Conservation (phyloP, 2,329 filamentous ascomycete genomes). For the Diaporthe sp. region DNA sequence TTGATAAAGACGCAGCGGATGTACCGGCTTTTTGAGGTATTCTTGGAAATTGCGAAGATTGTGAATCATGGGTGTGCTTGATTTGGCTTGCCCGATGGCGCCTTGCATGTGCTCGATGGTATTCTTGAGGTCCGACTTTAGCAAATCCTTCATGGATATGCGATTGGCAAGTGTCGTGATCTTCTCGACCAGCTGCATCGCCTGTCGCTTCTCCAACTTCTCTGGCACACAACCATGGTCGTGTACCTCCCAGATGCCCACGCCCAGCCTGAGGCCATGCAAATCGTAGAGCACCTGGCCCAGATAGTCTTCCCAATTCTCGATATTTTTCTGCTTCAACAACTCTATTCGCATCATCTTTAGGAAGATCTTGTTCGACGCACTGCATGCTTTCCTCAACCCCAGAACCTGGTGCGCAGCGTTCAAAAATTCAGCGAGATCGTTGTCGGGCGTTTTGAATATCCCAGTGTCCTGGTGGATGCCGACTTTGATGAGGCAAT, state of each 20-base stretch:
- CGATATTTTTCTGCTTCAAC: slow-evolving; percentile 78
- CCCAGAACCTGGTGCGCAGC: slow-evolving; percentile 88
- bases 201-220: slow-evolving; percentile 83
- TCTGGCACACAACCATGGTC: slow-evolving; percentile 87
- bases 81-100: slow-evolving; percentile 83
- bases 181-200: slow-evolving; percentile 85
- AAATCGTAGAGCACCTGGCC: slow-evolving; percentile 87
- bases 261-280: slow-evolving; percentile 82
- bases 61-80: slow-evolving; percentile 83
- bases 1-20: slow-evolving; percentile 82
- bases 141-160: slow-evolving; percentile 89
- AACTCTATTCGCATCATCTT: slow-evolving; percentile 91
- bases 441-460: slow-evolving; percentile 76
- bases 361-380: slow-evolving; percentile 87
- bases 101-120: slow-evolving; percentile 95
- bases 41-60: slow-evolving; percentile 87
- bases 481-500: slow-evolving; percentile 81
- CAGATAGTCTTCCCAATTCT: slow-evolving; percentile 88
- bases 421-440: slow-evolving; percentile 83
- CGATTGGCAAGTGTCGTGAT: slow-evolving; percentile 84
- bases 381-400: slow-evolving; percentile 85
- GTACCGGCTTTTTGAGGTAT: slow-evolving; percentile 86
- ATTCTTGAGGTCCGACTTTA: slow-evolving; percentile 89
- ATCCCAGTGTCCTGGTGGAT: slow-evolving; percentile 74
- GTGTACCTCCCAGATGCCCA: slow-evolving; percentile 73